Evolutionary conservation across 768 basidiomycete species (phyloP).

Genomic region (Sistotremastrum niveocremeum): DNA sequence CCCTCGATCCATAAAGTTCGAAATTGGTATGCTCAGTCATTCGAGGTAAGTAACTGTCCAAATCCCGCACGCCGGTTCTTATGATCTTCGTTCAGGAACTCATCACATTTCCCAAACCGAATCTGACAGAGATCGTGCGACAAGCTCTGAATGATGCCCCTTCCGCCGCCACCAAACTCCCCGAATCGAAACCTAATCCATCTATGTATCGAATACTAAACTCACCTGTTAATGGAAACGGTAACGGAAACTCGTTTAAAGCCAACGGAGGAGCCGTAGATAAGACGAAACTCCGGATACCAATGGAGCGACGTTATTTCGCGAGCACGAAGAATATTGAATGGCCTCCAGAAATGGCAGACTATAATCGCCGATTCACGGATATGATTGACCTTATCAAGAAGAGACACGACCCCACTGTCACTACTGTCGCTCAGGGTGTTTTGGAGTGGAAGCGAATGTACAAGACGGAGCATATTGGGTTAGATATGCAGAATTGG

Average conservation of each 20-base stretch:
- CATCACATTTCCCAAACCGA: constrained; percentile 70
- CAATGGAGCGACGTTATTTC: constrained; percentile 85
- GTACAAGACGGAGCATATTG: constrained; percentile 56
- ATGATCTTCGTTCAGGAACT: constrained; percentile 51
- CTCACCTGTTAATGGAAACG: constrained; percentile 17
- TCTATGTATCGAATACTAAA: constrained; percentile 37
- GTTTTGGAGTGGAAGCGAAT: constrained; percentile 90
- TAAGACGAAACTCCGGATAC: constrained; percentile 59
- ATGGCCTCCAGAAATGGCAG: constrained; percentile 89
- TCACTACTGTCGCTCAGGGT: constrained; percentile 92
- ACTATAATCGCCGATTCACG: constrained; percentile 89
- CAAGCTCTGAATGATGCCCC: constrained; percentile 44
- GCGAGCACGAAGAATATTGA: constrained; percentile 53
- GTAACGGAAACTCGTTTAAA: constrained; percentile 24
- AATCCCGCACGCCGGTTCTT: background rate
- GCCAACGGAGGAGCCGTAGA: constrained; percentile 23
- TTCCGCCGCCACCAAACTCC: constrained; percentile 37
- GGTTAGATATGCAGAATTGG: constrained; percentile 87
- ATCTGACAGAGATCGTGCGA: constrained; percentile 52
- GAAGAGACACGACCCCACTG: constrained; percentile 90
- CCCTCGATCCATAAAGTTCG: constrained; percentile 87
- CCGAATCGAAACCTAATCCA: constrained; percentile 72
- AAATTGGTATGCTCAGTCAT: constrained; percentile 98
- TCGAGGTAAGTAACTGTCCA: constrained; percentile 55
- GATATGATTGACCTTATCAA: constrained; percentile 81